phyloP scores from a whole-genome alignment of 2,329 filamentous ascomycete genomes.

The Cytospora chrysosperma region DNA sequence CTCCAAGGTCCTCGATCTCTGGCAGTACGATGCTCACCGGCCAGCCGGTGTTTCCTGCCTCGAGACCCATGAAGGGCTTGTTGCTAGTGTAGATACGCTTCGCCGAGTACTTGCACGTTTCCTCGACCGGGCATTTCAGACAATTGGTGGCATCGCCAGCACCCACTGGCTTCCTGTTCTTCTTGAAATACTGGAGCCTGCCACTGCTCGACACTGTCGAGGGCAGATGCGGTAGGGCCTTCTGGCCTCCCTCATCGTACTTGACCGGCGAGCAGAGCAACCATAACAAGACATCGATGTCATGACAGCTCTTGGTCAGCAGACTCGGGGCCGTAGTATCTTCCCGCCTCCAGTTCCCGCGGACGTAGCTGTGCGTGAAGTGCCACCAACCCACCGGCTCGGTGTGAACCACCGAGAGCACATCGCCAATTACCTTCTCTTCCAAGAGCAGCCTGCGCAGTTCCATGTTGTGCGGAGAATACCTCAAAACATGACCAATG shows the following conservation, averaged over 20 bases:
- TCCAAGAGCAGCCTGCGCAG: slow-evolving; percentile 75
- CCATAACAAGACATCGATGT: slow-evolving; percentile 93
- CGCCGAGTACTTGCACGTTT: slow-evolving; percentile 80
- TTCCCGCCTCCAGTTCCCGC: slow-evolving; percentile 90
- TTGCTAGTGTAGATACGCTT: slow-evolving; percentile 76
- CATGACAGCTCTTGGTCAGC: slow-evolving; percentile 93
- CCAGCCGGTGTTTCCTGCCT: slow-evolving; percentile 69
- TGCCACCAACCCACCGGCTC: slow-evolving; percentile 98
- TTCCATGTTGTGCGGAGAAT: slow-evolving; percentile 88
- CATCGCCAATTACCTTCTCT: slow-evolving; percentile 75
- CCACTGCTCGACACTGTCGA: slow-evolving; percentile 74
- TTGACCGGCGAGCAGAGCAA: slow-evolving; percentile 71
- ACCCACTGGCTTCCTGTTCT: slow-evolving; percentile 68
- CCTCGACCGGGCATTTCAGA: slow-evolving; percentile 72
- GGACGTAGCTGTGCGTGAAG: slow-evolving; percentile 85
- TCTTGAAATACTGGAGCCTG: slow-evolving; percentile 74
- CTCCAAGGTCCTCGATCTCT: slow-evolving; percentile 75
- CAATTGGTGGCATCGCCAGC: slow-evolving; percentile 86
- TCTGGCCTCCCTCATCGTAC: slow-evolving; percentile 40
- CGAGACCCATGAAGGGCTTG: slow-evolving; percentile 55
- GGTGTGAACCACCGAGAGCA: slow-evolving; percentile 84
- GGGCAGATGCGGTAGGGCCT: slow-evolving; percentile 66
- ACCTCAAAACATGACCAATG: slow-evolving; percentile 90
- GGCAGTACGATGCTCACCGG: slow-evolving; percentile 87
- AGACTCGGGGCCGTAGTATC: slow-evolving; percentile 75